Percentiles rank a stretch among this genome's conserved stretches.
These are phyloP conservation scores for Botrytis galanthina DNA, from an alignment of 2,329 filamentous ascomycete genomes.

Conservation along the genomic window DNA sequence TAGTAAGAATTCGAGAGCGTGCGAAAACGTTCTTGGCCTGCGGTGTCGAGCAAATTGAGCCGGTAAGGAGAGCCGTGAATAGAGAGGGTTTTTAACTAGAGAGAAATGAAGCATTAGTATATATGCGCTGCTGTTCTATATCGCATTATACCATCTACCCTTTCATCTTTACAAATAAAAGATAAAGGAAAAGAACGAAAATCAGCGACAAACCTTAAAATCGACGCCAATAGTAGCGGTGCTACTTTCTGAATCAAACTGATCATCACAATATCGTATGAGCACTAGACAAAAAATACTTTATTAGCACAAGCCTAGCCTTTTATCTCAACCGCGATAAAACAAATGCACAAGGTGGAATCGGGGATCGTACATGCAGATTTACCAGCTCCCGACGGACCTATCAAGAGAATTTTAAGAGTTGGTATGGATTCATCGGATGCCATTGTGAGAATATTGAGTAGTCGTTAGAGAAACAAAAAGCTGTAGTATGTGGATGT, in stretches of 20 bases:
- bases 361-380: constrained; percentile 43
- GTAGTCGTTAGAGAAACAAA: background rate
- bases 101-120: background rate
- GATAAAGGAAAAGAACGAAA: too few relatives aligned
- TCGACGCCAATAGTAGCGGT: constrained; percentile 58
- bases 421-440: constrained; percentile 49
- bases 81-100: constrained; percentile 52
- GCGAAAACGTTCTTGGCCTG: constrained; percentile 93
- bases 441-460: constrained; percentile 38
- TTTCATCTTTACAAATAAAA: background rate
- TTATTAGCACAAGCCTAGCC: constrained; percentile 2
- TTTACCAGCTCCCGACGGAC: constrained; percentile 55
- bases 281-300: constrained; percentile 43
- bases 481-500: background rate
- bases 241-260: constrained; percentile 54
- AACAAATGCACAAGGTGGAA: constrained; percentile 14
- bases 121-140: background rate
- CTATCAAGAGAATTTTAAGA: constrained; percentile 55
- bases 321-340: constrained; percentile 14
- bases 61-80: constrained; percentile 52
- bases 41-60: constrained; percentile 70
- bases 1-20: constrained; percentile 95
- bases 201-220: constrained; percentile 46
- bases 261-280: constrained; percentile 55
- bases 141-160: too few relatives aligned